Evolutionary conservation across 2,329 filamentous ascomycete species (phyloP).

Genomic region (Aspergillus ruber): DNA sequence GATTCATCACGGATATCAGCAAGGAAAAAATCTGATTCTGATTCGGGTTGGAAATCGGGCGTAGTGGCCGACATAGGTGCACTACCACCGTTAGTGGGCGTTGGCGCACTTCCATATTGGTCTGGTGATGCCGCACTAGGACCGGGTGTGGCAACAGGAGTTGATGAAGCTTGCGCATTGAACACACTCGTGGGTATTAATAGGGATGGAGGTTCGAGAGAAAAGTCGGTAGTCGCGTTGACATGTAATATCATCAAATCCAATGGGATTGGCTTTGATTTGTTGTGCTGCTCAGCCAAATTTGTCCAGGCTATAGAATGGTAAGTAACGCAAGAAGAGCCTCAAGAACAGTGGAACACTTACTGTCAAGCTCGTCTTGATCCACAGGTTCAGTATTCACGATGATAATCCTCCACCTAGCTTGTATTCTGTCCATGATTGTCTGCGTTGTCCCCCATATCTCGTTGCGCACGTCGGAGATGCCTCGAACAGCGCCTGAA

Average conservation of each 20-base stretch:
- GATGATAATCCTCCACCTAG: constrained; percentile 52
- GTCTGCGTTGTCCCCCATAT: constrained; percentile 53
- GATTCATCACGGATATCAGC: constrained; percentile 55
- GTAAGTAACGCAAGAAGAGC: constrained; percentile 12
- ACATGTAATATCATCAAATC: constrained; percentile 33
- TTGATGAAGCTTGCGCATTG: constrained; percentile 28
- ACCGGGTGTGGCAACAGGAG: constrained; percentile 35
- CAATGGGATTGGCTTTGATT: constrained; percentile 24
- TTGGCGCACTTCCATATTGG: constrained; percentile 35
- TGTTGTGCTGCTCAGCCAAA: constrained; percentile 34
- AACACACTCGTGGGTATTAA: constrained; percentile 28
- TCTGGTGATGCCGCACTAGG: constrained; percentile 37
- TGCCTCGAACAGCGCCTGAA: constrained; percentile 23
- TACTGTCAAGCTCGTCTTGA: constrained; percentile 46
- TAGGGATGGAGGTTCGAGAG: constrained; percentile 26
- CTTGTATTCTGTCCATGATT: constrained; percentile 47
- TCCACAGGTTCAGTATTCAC: constrained; percentile 48
- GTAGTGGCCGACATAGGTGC: constrained; percentile 33
- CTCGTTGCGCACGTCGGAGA: constrained; percentile 49
- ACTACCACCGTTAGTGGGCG: constrained; percentile 23
- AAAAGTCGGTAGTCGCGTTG: constrained; percentile 29
- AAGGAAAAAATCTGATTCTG: constrained; percentile 52
- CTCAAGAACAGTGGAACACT: constrained; percentile 3
- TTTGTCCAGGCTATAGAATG: constrained; percentile 28
- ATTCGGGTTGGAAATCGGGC: constrained; percentile 30